Evolutionary conservation across 2,329 filamentous ascomycete genomes (phyloP).

Genomic region (Colletotrichum chrysophilum): DNA sequence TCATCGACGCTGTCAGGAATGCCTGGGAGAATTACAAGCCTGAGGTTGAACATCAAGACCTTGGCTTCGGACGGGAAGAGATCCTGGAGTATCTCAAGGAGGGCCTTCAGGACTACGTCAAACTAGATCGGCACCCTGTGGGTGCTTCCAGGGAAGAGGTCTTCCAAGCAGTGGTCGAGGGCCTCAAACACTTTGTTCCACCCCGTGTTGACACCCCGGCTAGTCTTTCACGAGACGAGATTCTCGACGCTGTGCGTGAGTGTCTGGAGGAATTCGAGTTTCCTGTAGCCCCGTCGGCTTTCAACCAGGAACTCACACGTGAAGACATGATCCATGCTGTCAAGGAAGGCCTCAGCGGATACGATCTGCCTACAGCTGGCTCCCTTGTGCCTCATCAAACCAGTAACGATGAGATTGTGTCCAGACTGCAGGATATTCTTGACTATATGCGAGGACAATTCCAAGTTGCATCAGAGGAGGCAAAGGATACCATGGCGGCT

Average conservation of each 20-base stretch:
- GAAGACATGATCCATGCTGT: constrained; percentile 71
- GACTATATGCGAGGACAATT: constrained; percentile 65
- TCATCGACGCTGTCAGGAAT: constrained; percentile 85
- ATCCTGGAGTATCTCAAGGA: constrained; percentile 86
- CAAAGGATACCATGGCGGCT: constrained; percentile 79
- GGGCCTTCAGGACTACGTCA: constrained; percentile 78
- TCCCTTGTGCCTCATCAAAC: constrained; percentile 44
- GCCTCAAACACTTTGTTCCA: constrained; percentile 79
- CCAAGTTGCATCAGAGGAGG: constrained; percentile 63
- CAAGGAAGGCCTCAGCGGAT: constrained; percentile 60
- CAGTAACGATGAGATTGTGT: constrained; percentile 55
- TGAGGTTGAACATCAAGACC: constrained; percentile 88
- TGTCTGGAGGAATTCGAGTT: constrained; percentile 87
- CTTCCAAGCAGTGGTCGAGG: constrained; percentile 83
- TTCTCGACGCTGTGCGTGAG: constrained; percentile 82
- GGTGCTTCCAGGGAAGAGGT: constrained; percentile 83
- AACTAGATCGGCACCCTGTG: constrained; percentile 54
- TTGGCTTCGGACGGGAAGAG: constrained; percentile 89
- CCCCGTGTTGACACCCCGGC: constrained; percentile 74
- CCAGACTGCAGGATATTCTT: constrained; percentile 69
- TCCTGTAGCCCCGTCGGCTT: constrained; percentile 63
- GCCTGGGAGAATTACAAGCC: constrained; percentile 96
- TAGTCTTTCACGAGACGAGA: constrained; percentile 78
- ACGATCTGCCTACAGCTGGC: constrained; percentile 49
- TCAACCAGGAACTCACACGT: constrained; percentile 59